Evolutionary conservation across 1,284 basidiomycete species (phyloP), one percentile per base, ranked within the genome.

Genomic region (Lignosus rhinocerotis): DNA sequence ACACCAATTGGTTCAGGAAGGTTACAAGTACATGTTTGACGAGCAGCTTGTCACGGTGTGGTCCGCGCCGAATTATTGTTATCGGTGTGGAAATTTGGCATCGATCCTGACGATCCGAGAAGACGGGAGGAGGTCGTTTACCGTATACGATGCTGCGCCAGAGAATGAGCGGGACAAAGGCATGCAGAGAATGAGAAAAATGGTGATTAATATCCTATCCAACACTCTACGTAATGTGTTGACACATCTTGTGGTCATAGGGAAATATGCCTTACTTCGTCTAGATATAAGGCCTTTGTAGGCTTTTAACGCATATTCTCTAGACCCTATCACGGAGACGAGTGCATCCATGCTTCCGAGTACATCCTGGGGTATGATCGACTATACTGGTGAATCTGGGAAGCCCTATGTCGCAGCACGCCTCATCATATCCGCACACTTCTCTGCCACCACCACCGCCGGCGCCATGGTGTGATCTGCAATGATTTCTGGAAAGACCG

Each of bases 21-120:
- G 96, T 0, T 97, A 90, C 80, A 98, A 98, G 75, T 90, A 96
- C 75, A 97, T 98, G 94, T 98, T 98, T 68, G 93, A 97, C 71
- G 86, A 92, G 61, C 80, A 87, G 56, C 88, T 99, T 36, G 96
- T 98, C 0, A 99, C 97, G 0, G 96, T 99, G 6, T 99, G 96
- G 97, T 92, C 88, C 1, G 96, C 96, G 31, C 96, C 96, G 16
- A 99, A 99, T 73, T 99, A 95, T 73, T 95, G 92, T 71, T 94
- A 95, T 69, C 83, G 93, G 31, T 88, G 85, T 69, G 91, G 92
- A 42, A 93, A 94, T 62, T 78, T 88, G 76, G 91, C 92, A 0
- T 86, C 84, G 41, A 91, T 94, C 63, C 73, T 90, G 71, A 89
- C 84, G 1, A 82, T 93, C 56, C 78, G 82, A 49, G 88, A 88